phyloP scores from a whole-genome alignment of 208 protist species.

The Eutreptiella sp. region DNA sequence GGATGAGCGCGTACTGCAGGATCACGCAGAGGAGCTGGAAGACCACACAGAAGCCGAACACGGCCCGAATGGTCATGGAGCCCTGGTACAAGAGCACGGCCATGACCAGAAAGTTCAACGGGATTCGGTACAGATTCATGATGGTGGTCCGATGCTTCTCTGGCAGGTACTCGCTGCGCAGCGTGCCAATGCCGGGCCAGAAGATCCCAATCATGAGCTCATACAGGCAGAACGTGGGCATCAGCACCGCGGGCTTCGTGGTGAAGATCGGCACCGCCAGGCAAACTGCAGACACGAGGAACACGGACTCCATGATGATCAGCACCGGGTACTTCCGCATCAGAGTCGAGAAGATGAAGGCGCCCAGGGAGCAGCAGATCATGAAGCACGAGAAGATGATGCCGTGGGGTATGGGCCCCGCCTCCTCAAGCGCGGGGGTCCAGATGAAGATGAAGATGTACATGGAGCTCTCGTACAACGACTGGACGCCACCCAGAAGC shows the following conservation, averaged over 20 bases:
- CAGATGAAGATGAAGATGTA: slow-evolving; percentile 78
- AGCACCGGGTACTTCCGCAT: slow-evolving; percentile 7
- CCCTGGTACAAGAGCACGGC: too few relatives aligned
- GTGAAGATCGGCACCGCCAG: too few relatives aligned
- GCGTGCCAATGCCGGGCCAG: slow-evolving; percentile 9
- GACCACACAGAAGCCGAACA: too few relatives aligned
- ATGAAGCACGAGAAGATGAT: slow-evolving; percentile 74
- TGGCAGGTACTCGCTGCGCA: slow-evolving; percentile 11
- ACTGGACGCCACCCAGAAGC: slow-evolving; percentile 51
- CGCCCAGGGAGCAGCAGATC: slow-evolving; percentile 41
- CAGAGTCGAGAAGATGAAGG: slow-evolving; percentile 26
- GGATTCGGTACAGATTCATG: slow-evolving; percentile 31
- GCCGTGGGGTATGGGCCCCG: slow-evolving; percentile 50
- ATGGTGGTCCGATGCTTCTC: slow-evolving; percentile 16
- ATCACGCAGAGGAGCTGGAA: too few relatives aligned
- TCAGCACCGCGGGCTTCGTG: too few relatives aligned
- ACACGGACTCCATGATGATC: too few relatives aligned
- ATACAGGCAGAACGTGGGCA: too few relatives aligned
- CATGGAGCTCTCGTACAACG: slow-evolving; percentile 69
- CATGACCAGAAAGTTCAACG: slow-evolving; percentile 24
- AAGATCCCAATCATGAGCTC: too few relatives aligned
- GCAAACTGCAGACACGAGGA: too few relatives aligned
- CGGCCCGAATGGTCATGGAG: too few relatives aligned
- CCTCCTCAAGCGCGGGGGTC: slow-evolving; percentile 50
- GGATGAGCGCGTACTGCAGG: too few relatives aligned